A percentile compares a stretch with the other conserved stretches of the same genome.
These are phyloP conservation scores for Coniochaeta hoffmannii DNA, from an alignment of 2,329 filamentous ascomycete genomes.

Conservation along the genomic window DNA sequence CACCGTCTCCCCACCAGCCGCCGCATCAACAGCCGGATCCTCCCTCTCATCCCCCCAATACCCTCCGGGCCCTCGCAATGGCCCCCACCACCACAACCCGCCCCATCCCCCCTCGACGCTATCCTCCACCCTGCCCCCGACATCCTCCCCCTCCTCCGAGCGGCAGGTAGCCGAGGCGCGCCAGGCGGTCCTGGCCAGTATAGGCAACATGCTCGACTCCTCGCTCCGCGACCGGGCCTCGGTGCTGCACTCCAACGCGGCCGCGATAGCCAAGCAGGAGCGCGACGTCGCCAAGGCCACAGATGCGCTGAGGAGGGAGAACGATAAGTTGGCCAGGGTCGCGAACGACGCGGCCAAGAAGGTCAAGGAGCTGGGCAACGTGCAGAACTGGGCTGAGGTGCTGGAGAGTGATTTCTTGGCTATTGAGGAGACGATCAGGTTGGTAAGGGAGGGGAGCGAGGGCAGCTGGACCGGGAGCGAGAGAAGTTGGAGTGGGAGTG, in stretches of 20 bases:
- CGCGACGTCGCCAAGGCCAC: conserved; percentile 55
- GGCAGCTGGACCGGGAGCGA: conserved; percentile 9
- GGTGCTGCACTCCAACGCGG: conserved; percentile 62
- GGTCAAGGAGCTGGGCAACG: conserved; percentile 71
- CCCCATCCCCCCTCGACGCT: neutral
- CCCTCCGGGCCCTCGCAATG: neutral
- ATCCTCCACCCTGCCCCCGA: conserved; percentile 21
- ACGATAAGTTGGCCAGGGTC: conserved; percentile 56
- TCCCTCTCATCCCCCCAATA: conserved; percentile 9
- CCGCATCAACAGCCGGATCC: conserved; percentile 6
- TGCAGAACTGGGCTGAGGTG: conserved; percentile 85
- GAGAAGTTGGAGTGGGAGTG: conserved; percentile 7
- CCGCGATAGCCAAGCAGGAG: conserved; percentile 60
- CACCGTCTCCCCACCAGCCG: conserved; percentile 6
- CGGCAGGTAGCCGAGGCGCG: conserved; percentile 49
- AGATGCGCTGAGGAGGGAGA: conserved; percentile 53
- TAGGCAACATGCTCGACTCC: conserved; percentile 63
- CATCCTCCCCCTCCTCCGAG: conserved; percentile 33
- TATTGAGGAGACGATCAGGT: conserved; percentile 55
- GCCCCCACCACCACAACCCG: neutral
- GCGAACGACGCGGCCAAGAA: conserved; percentile 54
- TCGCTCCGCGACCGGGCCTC: conserved; percentile 61
- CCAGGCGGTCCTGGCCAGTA: conserved; percentile 50
- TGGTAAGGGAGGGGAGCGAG: conserved; percentile 33
- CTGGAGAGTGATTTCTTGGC: conserved; percentile 61